Evolutionary conservation across 208 protist genomes (phyloP).

Genomic region (Leishmania gerbilli): DNA sequence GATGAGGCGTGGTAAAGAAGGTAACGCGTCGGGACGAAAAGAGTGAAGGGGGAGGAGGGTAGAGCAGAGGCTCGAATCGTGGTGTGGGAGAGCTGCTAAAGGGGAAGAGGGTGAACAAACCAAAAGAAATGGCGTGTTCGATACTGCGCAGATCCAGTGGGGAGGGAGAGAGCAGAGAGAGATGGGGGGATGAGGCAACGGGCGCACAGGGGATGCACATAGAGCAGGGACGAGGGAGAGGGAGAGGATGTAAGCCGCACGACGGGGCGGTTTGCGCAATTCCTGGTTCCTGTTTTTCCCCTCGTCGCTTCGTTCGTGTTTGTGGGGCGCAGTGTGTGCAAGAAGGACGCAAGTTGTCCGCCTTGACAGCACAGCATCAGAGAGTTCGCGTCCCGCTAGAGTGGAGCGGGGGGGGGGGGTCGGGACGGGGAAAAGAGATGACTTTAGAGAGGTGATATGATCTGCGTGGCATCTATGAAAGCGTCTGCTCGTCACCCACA

Average conservation of each 20-base stretch:
- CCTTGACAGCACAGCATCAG: background rate
- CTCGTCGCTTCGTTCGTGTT: background rate
- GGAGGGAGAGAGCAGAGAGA: background rate
- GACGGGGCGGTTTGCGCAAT: background rate
- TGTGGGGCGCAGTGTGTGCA: background rate
- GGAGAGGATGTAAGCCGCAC: background rate
- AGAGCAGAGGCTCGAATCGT: background rate
- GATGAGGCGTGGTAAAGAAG: background rate
- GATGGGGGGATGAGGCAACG: background rate
- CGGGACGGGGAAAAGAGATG: background rate
- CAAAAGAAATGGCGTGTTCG: background rate
- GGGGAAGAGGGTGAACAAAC: background rate
- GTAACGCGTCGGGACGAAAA: background rate
- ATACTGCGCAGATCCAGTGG: background rate
- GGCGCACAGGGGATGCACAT: background rate
- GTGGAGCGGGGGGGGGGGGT: background rate
- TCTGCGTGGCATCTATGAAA: slow-evolving; percentile 3
- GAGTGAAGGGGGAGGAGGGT: background rate
- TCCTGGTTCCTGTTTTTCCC: background rate
- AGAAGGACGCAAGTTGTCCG: background rate
- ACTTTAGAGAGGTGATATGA: background rate
- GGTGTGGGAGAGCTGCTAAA: background rate
- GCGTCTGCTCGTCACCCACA: background rate
- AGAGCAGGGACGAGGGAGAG: background rate
- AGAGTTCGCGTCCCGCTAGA: background rate